Base-by-base conservation (phyloP, 2,329 filamentous ascomycete species). In the Aureobasidium pullulans region DNA sequence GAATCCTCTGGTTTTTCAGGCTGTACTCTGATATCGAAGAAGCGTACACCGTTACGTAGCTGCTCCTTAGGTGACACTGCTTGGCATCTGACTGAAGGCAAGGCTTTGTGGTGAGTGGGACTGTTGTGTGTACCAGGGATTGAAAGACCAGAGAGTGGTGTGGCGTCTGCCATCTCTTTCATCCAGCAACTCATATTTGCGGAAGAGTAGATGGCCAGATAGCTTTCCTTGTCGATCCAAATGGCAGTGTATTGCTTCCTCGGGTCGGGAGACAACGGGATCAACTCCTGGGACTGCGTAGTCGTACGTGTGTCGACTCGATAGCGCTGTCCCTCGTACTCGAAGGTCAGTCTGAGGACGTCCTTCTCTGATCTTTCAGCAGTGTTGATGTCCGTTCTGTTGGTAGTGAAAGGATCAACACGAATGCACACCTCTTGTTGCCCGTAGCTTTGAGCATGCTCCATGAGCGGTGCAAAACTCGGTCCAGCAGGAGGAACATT, bases 51-150 rank as follows among this genome's bases (percentile, higher is more conserved):
- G 70, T 96, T 93, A 60, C 85, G 79, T 31, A 99, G 84, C 74
- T 99, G 94, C 57, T 87, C 84, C 50, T 80, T 78, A 5, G 95
- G 81, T 62, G 83, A 79, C 16, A 92, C 90, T 36, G 89, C 86
- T 75, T 99, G 94, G 73, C 94, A 97, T 40, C 94, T 88, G 39
- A 97, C 94, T 1, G 90, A 96, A 1, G 94, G 94, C 5, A 96
- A 81, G 11, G 94, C 92, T 50, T 84, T 81, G 77, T 95, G 81
- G 75, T 84, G 87, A 9, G 92, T 95, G 6, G 94, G 90, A 16
- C 89, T 90, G 76, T 99, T 97, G 78, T 99, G 94, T 0, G 94
- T 96, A 64, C 94, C 94, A 0, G 94, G 94, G 63, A 97, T 94
- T 52, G 88, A 94, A 52, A 99, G 83, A 2, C 87, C 81, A 1